Evolutionary conservation across 179 eudicot genomes (phyloP).

Genomic region (Spergularia azorica): DNA sequence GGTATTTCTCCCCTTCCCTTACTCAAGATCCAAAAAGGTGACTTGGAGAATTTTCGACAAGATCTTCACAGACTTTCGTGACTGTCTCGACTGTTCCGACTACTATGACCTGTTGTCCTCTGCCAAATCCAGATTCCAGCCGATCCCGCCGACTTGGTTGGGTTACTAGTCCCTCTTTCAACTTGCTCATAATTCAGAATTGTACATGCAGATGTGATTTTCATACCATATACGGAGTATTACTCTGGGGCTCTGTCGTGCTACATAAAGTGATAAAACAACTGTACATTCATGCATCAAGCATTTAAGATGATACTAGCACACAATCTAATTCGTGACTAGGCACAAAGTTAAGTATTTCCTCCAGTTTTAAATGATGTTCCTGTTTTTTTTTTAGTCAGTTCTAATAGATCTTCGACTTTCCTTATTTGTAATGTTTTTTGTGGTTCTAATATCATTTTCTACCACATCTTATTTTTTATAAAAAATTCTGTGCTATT

Average conservation of each 20-base stretch:
- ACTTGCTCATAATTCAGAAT: background rate
- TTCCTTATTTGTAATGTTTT: too few species aligned
- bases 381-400: too few species aligned
- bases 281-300: constrained; percentile 6
- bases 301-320: background rate
- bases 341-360: background rate
- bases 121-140: constrained; percentile 74
- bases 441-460: too few species aligned
- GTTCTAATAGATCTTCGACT: too few species aligned
- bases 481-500: too few species aligned
- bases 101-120: constrained; percentile 62
- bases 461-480: too few species aligned
- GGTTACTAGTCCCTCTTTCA: constrained; percentile 47
- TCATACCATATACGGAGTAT: background rate
- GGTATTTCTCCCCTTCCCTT: constrained; percentile 79
- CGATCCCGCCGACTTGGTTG: constrained; percentile 70
- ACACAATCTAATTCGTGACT: background rate
- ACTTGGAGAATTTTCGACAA: constrained; percentile 73
- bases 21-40: constrained; percentile 65
- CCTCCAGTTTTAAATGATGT: background rate
- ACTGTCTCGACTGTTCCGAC: constrained; percentile 54
- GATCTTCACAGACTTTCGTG: constrained; percentile 82
- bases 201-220: constrained; percentile 13
- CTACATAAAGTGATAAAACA: background rate
- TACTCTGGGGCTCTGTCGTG: background rate